A percentile compares a stretch with the other conserved stretches of the same genome.
These are phyloP conservation scores for Martiniozyma abietophila DNA, from an alignment of 805 yeast genomes.

Conservation along the genomic window DNA sequence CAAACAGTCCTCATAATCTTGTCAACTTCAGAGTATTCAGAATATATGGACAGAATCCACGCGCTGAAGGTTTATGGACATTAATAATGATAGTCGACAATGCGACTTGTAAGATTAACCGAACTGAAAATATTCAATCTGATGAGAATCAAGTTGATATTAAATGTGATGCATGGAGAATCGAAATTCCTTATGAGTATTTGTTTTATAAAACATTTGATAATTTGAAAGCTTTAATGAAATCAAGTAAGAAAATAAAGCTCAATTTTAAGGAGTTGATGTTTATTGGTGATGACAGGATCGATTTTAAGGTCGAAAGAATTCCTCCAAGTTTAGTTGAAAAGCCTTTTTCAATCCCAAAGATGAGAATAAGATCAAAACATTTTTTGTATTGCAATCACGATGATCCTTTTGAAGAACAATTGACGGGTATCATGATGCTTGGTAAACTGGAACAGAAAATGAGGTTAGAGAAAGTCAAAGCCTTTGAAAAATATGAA, in stretches of 20 bases:
- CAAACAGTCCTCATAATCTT: constrained; percentile 9
- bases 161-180: constrained; percentile 20
- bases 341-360: constrained; percentile 43
- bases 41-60: constrained; percentile 23
- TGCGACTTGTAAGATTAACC: constrained; percentile 11
- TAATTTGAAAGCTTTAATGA: constrained; percentile 63
- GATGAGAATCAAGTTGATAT: constrained; percentile 12
- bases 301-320: constrained; percentile 25
- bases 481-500: constrained; percentile 18
- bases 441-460: constrained; percentile 61
- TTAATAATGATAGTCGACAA: constrained; percentile 17
- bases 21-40: constrained; percentile 20
- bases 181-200: constrained; percentile 61
- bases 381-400: constrained; percentile 59
- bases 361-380: constrained; percentile 43
- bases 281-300: constrained; percentile 14
- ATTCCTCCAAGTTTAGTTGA: constrained; percentile 27
- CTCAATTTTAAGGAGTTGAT: constrained; percentile 20
- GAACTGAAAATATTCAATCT: constrained; percentile 1
- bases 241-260: constrained; percentile 53
- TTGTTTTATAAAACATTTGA: constrained; percentile 73
- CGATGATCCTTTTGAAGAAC: constrained; percentile 84
- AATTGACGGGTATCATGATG: constrained; percentile 54
- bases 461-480: constrained; percentile 42
- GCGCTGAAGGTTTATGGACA: constrained; percentile 21